phyloP scores from a whole-genome alignment of 2,329 filamentous ascomycete genomes.

The Cadophora sp. region DNA sequence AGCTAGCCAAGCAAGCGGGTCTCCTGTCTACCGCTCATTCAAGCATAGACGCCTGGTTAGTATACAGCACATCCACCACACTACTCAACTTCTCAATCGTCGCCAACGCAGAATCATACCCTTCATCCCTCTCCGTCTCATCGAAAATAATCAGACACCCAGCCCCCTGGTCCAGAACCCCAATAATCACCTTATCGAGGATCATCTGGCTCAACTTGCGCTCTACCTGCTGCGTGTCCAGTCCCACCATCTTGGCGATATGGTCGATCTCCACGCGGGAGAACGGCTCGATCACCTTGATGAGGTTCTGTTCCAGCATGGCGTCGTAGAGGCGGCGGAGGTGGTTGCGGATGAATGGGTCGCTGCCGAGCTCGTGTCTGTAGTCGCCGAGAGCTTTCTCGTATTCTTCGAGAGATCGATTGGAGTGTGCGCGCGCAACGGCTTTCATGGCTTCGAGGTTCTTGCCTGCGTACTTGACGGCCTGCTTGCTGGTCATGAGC shows the following conservation, averaged over 20 bases:
- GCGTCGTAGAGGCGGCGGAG: slow-evolving; percentile 95
- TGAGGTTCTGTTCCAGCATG: slow-evolving; percentile 98
- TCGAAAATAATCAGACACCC: slow-evolving; percentile 97
- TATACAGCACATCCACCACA: slow-evolving; percentile 97
- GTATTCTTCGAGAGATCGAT: slow-evolving; percentile 96
- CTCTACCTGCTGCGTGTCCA: slow-evolving; percentile 97
- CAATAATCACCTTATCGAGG: slow-evolving; percentile 97
- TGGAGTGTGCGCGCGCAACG: slow-evolving; percentile 91
- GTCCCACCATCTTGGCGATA: slow-evolving; percentile 95
- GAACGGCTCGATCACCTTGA: slow-evolving; percentile 99
- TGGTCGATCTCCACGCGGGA: slow-evolving; percentile 96
- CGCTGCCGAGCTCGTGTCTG: slow-evolving; percentile 90
- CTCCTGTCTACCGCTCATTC: slow-evolving; percentile 60
- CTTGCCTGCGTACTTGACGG: slow-evolving; percentile 93
- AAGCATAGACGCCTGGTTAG: slow-evolving; percentile 93
- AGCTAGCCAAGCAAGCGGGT: not conserved
- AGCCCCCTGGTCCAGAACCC: slow-evolving; percentile 95
- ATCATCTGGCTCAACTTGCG: slow-evolving; percentile 99
- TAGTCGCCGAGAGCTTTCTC: slow-evolving; percentile 90
- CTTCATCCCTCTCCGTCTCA: slow-evolving; percentile 90
- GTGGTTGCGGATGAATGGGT: slow-evolving; percentile 96
- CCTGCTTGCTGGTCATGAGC: slow-evolving; percentile 94
- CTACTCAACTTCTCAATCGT: slow-evolving; percentile 97
- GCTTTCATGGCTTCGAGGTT: slow-evolving; percentile 99
- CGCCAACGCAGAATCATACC: slow-evolving; percentile 90